Evolutionary conservation across 192 early-diverging fungal species (phyloP), one percentile per base, ranked within the genome.

Genomic region (Oehlia diaphana): DNA sequence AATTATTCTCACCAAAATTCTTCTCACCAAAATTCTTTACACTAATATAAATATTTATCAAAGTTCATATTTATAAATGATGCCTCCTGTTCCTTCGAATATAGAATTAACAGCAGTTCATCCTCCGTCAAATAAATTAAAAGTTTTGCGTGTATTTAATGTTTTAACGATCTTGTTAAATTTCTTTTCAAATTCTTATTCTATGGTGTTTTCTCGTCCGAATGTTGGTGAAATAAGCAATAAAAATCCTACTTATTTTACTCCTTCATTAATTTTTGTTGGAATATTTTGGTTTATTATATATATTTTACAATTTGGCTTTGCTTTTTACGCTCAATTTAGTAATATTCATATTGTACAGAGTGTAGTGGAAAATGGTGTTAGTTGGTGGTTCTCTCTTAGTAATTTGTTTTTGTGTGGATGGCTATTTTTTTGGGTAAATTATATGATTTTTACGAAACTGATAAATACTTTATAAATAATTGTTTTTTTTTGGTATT

Each of bases 281-380:
- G 64, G 44, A 68, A 68, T 78, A 66, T 67, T 78, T 69, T 78
- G 64, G 76, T 3, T 50, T 53, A 14, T 58, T 9, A 0, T 66
- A 26, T 28, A 33, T 68, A 1, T 16, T 28, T 68, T 69, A 62
- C 47, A 47, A 16, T 31, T 78, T 23, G 28, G 9, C 4, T 78
- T 78, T 28, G 76, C 67, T 28, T 49, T 78, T 35, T 78, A 28
- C 21, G 76, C 26, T 47, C 76, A 78, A 42, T 78, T 47, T 49
- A 78, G 14, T 50, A 19, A 68, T 26, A 16, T 19, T n/a, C 21
- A 47, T 31, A 50, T 35, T 50, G 31, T 78, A 26, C 37, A 50
- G 23, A 7, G 23, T 4, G 13, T 78, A 4, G 76, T 78, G 8
- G 28, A 26, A 7, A 37, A 78, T 16, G 44, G 23, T 16, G 50